Conservation (phyloP, 2,329 filamentous ascomycete species). For the Cercospora zeina region DNA sequence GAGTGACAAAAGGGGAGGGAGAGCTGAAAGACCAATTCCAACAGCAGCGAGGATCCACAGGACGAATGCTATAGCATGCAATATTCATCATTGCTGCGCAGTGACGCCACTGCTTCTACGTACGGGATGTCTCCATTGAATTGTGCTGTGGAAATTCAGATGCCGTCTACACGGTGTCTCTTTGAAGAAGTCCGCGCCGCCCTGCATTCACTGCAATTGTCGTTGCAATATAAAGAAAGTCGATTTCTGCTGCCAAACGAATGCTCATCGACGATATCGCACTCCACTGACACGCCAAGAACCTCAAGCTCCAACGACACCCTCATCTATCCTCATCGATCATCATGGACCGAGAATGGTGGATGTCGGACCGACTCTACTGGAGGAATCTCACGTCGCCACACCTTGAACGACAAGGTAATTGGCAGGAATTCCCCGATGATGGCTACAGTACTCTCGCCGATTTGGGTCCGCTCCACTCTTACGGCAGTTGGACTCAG, state of each 20-base stretch:
- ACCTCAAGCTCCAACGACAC: not conserved
- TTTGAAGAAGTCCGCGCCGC: not conserved
- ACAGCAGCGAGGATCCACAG: too few relatives aligned
- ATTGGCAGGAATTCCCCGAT: not conserved
- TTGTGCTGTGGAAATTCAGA: not conserved
- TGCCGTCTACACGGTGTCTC: not conserved
- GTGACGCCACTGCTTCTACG: not conserved
- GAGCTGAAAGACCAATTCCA: too few relatives aligned
- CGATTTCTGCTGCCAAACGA: not conserved
- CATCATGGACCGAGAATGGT: not conserved
- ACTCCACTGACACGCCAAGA: not conserved
- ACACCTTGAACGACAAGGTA: not conserved
- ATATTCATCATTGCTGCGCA: not conserved
- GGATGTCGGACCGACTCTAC: not conserved
- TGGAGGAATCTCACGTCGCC: not conserved
- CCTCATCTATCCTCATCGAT: not conserved
- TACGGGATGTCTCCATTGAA: not conserved
- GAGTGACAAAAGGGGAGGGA: not conserved
- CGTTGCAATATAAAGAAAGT: not conserved
- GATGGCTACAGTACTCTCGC: not conserved
- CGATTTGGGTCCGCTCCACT: conserved; percentile 2
- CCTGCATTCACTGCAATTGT: not conserved
- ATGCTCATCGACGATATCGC: not conserved
- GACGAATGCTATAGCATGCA: not conserved
- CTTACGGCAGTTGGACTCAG: conserved; percentile 1